These are phyloP conservation scores for Fusarium kyushuense DNA, from an alignment of 2,329 filamentous ascomycete genomes.

Conservation along the genomic window DNA sequence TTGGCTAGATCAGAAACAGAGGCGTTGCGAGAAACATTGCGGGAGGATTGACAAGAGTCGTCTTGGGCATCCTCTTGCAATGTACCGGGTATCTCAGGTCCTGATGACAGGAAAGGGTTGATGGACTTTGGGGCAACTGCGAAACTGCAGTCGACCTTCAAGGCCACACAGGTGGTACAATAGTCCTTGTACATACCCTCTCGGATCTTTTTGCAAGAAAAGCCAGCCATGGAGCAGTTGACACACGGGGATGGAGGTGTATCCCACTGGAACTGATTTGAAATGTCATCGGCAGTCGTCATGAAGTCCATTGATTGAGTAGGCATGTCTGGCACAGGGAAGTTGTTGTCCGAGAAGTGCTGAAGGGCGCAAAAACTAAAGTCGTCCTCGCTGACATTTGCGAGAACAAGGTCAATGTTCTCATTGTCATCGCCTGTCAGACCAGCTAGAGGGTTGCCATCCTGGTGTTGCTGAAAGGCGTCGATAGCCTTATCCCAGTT, in stretches of 20 bases:
- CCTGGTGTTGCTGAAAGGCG: conserved; percentile 51
- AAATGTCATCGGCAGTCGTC: conserved; percentile 29
- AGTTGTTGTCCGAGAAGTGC: conserved; percentile 63
- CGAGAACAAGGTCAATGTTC: conserved; percentile 66
- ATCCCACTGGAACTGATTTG: conserved; percentile 53
- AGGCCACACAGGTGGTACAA: conserved; percentile 72
- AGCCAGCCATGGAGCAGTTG: conserved; percentile 64
- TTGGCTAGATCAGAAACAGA: conserved; percentile 48
- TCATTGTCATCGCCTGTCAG: conserved; percentile 50
- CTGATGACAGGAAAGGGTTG: conserved; percentile 59
- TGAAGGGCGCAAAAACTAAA: conserved; percentile 70
- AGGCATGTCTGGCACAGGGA: conserved; percentile 47
- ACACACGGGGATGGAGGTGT: conserved; percentile 62
- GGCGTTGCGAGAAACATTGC: conserved; percentile 46
- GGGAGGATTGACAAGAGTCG: conserved; percentile 44
- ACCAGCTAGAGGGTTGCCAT: conserved; percentile 52
- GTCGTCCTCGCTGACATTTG: conserved; percentile 68
- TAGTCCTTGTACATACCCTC: conserved; percentile 71
- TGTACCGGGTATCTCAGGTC: conserved; percentile 57
- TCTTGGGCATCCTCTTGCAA: conserved; percentile 44
- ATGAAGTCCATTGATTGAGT: conserved; percentile 50
- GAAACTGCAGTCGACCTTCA: conserved; percentile 70
- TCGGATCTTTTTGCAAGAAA: conserved; percentile 70
- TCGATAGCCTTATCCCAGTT: conserved; percentile 68
- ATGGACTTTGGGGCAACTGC: conserved; percentile 54